Evolutionary conservation across 495 filamentous ascomycete genomes (phyloP).

Genomic region (Aspergillus affinis): DNA sequence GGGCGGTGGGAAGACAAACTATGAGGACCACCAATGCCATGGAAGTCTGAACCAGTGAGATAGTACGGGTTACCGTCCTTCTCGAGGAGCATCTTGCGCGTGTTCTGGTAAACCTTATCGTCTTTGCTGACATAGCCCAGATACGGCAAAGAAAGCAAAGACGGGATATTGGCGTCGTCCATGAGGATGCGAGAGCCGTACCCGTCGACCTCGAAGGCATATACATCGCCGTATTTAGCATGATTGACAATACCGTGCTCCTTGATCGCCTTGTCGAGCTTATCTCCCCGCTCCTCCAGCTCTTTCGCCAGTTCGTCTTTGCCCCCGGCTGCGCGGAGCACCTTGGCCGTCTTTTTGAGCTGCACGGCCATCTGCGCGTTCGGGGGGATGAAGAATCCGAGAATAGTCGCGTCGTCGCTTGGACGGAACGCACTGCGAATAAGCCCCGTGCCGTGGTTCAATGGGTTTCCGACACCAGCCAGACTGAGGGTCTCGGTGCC

Average conservation of each 20-base stretch:
- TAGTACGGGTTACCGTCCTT: conserved; percentile 86
- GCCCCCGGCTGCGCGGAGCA: conserved; percentile 61
- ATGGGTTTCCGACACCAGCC: conserved; percentile 81
- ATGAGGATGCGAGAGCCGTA: conserved; percentile 90
- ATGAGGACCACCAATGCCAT: conserved; percentile 83
- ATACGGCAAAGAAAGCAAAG: conserved; percentile 79
- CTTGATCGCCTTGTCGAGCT: conserved; percentile 75
- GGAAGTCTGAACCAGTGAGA: conserved; percentile 73
- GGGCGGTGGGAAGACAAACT: conserved; percentile 29
- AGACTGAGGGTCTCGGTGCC: conserved; percentile 92
- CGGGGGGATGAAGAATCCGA: conserved; percentile 93
- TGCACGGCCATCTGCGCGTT: conserved; percentile 97
- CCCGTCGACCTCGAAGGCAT: conserved; percentile 95
- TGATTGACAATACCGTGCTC: conserved; percentile 89
- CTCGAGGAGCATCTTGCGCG: conserved; percentile 83
- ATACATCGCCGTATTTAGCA: conserved; percentile 81
- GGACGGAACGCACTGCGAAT: conserved; percentile 92
- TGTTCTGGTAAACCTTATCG: conserved; percentile 81
- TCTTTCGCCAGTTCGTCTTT: conserved; percentile 49
- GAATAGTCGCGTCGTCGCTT: conserved; percentile 95
- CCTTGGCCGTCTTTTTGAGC: conserved; percentile 69
- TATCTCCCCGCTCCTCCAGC: conserved; percentile 62
- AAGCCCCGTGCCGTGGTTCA: conserved; percentile 80
- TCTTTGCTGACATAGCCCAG: conserved; percentile 73
- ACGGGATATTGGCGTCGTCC: conserved; percentile 97